phyloP scores from a whole-genome alignment of 306 rosid genomes.

The Dicorynia guianensis region DNA sequence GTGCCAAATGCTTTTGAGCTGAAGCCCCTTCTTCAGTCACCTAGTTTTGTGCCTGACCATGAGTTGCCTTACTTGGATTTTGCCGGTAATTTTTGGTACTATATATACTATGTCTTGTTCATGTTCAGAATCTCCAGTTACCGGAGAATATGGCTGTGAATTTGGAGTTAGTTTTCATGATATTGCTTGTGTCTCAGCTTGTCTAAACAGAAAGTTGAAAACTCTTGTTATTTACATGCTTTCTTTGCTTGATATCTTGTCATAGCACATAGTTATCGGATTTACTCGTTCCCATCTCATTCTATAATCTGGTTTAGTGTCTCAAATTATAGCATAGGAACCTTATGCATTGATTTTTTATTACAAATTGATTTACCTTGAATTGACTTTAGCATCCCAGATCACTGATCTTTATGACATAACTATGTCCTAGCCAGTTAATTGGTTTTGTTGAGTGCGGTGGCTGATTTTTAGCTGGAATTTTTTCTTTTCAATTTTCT shows the following conservation, averaged over 20 bases:
- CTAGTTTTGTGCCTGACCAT: constrained; percentile 49
- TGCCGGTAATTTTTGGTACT: constrained; percentile 51
- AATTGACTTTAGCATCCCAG: too few species aligned
- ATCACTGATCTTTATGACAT: too few species aligned
- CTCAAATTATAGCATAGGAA: too few species aligned
- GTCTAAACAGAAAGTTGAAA: too few species aligned
- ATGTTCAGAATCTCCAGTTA: background rate
- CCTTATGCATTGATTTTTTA: too few species aligned
- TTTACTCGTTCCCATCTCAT: too few species aligned
- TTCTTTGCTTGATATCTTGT: background rate
- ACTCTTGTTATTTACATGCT: background rate
- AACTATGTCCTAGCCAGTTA: background rate
- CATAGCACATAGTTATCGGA: too few species aligned
- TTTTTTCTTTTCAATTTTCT: too few species aligned
- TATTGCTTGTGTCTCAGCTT: background rate
- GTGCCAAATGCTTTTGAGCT: constrained; percentile 78
- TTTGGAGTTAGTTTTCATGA: background rate
- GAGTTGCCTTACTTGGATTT: constrained; percentile 61
- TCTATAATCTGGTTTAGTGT: too few species aligned
- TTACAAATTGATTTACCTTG: too few species aligned
- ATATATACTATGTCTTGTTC: too few species aligned
- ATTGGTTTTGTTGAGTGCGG: background rate
- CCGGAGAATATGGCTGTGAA: background rate
- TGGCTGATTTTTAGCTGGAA: background rate
- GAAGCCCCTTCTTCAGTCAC: constrained; percentile 76